phyloP scores from a whole-genome alignment of 2,329 filamentous ascomycete species.

The Pyrenophora tritici-repentis region DNA sequence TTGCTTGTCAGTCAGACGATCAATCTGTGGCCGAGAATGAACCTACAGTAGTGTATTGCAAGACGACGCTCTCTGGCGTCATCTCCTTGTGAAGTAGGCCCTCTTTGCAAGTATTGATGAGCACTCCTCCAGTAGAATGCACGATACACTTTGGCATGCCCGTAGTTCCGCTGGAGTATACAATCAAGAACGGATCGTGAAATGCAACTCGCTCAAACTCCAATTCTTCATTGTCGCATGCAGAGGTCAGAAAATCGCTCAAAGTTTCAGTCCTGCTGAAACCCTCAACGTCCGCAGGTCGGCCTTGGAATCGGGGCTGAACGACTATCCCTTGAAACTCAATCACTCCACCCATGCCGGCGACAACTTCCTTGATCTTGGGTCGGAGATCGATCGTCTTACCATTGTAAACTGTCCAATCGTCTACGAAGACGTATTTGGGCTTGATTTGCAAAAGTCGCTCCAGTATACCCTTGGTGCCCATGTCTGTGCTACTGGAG shows the following conservation, averaged over 20 bases:
- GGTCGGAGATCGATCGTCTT: constrained; percentile 71
- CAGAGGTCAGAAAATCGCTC: constrained; percentile 49
- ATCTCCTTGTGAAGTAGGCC: constrained; percentile 57
- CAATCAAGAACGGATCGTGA: constrained; percentile 76
- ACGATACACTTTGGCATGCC: constrained; percentile 86
- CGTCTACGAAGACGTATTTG: constrained; percentile 82
- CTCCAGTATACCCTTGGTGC: constrained; percentile 76
- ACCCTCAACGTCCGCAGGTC: constrained; percentile 62
- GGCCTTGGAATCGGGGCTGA: constrained; percentile 65
- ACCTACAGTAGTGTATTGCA: constrained; percentile 63
- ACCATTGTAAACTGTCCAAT: constrained; percentile 78
- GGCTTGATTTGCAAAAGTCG: constrained; percentile 75
- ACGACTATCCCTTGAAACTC: constrained; percentile 69
- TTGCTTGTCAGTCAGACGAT: background rate
- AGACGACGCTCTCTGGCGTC: constrained; percentile 49
- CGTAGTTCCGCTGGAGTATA: constrained; percentile 80
- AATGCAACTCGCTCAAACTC: constrained; percentile 68
- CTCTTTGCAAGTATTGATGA: constrained; percentile 68
- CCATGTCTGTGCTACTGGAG: constrained; percentile 81
- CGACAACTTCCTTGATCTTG: constrained; percentile 71
- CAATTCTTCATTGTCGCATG: constrained; percentile 47
- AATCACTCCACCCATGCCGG: constrained; percentile 63
- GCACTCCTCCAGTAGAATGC: constrained; percentile 70
- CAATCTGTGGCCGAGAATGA: background rate
- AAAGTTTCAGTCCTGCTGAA: constrained; percentile 57